Base-by-base conservation (phyloP, 1,284 basidiomycete species). In the Malassezia cuniculi region DNA sequence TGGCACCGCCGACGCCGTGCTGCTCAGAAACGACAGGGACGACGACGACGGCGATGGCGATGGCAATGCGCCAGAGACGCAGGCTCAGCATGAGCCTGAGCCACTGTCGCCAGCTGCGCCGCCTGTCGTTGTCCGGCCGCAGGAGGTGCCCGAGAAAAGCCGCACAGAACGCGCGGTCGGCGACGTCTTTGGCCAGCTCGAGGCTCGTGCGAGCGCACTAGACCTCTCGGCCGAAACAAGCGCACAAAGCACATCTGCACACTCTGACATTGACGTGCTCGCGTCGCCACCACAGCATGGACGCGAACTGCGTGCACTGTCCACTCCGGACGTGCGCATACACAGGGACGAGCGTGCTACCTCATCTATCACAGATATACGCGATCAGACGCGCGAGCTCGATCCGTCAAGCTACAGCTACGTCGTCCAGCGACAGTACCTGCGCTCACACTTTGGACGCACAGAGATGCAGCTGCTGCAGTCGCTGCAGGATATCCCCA, bases 391-490 rank as follows among this genome's bases (percentile, higher is more conserved):
- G 6, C 14, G 14, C 14, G 25, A 20, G 12, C 18, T 34, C 9
- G 21, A 29, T 12, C 29, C 36, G 4, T 7, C 8, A 9, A 35
- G 36, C 16, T 36, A 20, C 9, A 30, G 22, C 8, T 26, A 60
- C 36, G 52, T 53, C 6, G 47, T 58, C 16, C 41, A 51, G 14
- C 34, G 52, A 25, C 56, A 56, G 15, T 61, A 60, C 47, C 50
- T 57, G 29, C 57, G 63, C 33, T 55, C 54, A 38, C 61, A 68
- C 66, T 94, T 87, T 67, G 90, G 82, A 70, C 79, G 84, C 27
- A 50, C 86, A 82, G 31, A 86, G 89, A 78, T 84, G 86, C 40
- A 85, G 69, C 90, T 97, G 66, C 70, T 95, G 24, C 76, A 87
- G 26, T 75, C 78, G 6, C 74, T 99, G 37, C 89, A 95, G 69